Evolutionary conservation across 805 yeast species (phyloP), one percentile per base, ranked within the genome.

Genomic region (Sugiyamaella floridensis): DNA sequence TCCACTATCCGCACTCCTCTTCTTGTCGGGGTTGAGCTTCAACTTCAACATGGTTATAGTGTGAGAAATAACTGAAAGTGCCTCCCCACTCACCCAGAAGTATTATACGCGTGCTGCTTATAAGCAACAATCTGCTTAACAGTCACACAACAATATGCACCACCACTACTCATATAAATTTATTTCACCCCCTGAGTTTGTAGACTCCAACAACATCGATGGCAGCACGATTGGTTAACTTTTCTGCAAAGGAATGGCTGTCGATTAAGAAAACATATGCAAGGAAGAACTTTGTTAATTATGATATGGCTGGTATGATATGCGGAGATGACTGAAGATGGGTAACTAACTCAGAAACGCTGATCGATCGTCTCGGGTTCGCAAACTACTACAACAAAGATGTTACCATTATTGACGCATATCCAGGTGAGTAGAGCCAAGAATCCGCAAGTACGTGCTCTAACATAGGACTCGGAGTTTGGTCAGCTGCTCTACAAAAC

Each of bases 401-500:
- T 44, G 55, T 63, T 14, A 60, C 66, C 10, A 58, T 68, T 10
- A 43, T 68, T n/a, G 72, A 68, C 51, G 65, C 62, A 8, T 68
- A 69, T 53, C 61, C 70, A 9, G 48, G 48, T 45, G 32, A 15
- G 48, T 43, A 18, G n/a, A 32, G 68, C 67, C 2, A 22, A 20
- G 50, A 22, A 45, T 69, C 34, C 34, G 77, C 20, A 19, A 19
- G 15, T n/a, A 43, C 3, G 4, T n/a, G 15, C 14, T 2, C 43
- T 32, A 0, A 43, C 20, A 20, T 10, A 45, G 83, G 85, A 1
- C 73, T 76, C 32, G 81, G 86, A 4, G 69, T 82, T 1, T 79
- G 84, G 59, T 77, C 90, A 0, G 71, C 82, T 1, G 77, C 82
- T 56, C 61, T 90, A n/a, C 75, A 86, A 64, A 74, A 81, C 50